Evolutionary conservation across 768 basidiomycete genomes (phyloP), one percentile per base, ranked within the genome.

Genomic region (Cytidiella melzeri): DNA sequence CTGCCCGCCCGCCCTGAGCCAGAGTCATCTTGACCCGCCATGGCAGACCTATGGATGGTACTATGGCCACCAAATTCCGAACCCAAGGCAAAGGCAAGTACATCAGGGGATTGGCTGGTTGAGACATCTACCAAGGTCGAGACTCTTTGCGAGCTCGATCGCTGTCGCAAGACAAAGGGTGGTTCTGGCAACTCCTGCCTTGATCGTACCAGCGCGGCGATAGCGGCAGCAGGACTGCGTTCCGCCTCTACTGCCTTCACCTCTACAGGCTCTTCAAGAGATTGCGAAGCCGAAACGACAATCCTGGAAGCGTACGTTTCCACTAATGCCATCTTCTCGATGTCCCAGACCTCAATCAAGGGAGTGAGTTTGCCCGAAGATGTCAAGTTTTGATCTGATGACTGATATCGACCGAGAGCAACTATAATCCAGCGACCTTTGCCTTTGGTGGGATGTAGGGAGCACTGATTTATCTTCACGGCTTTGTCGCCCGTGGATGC

Each of bases 361-460:
- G 73, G 71, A 2, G 57, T 58, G 12, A 61, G 59, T 12, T 74
- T 73, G 9, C 74, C 72, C 2, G 73, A 57, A 6, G 46, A 39
- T 38, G 45, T 43, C 34, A 47, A 18, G 19, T 37, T 18, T 21
- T 18, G 13, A 2, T 36, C 44, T 9, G 42, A 37, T n/a, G 51
- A 45, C 25, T 57, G 58, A 12, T 53, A 48, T 1, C 79, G 70
- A 59, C 87, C 87, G 13, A 86, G 67, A 0, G 92, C 80, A 39
- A 96, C 87, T 65, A 96, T 81, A 40, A 98, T 73, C 92, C 92
- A 97, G 42, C 85, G 83, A 0, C 92, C 92, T 52, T 81, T 80
- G 18, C 92, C 92, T 60, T 83, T 89, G 0, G 84, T 79, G 0
- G 94, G 95, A 58, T 98, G 95, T 0, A 93, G 70, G 11, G 74